Evolutionary conservation across 2,329 filamentous ascomycete species (phyloP).

Genomic region (Aureobasidium zeae): DNA sequence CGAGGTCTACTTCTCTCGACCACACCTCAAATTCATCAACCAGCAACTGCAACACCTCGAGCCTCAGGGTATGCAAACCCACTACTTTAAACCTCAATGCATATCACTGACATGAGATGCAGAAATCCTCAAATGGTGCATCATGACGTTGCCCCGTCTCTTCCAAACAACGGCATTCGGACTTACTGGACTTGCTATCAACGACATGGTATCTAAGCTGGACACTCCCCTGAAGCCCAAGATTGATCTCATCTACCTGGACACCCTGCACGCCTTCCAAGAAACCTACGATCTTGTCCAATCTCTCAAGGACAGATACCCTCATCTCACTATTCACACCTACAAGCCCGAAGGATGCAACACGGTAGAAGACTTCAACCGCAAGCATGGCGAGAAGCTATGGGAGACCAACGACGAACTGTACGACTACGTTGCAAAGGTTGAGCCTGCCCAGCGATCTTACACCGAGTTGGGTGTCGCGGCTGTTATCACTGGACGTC

Average conservation of each 20-base stretch:
- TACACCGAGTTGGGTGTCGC: conserved; percentile 80
- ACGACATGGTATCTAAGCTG: conserved; percentile 66
- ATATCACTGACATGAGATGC: conserved; percentile 22
- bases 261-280: conserved; percentile 45
- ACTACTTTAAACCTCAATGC: not conserved
- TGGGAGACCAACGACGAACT: conserved; percentile 81
- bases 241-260: conserved; percentile 45
- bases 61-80: conserved; percentile 51
- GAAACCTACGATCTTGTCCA: conserved; percentile 48
- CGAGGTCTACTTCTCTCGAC: conserved; percentile 73
- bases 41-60: conserved; percentile 77
- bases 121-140: conserved; percentile 88
- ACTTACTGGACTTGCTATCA: conserved; percentile 42
- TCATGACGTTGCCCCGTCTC: conserved; percentile 79
- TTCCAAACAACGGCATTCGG: conserved; percentile 49
- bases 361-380: conserved; percentile 67
- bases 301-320: conserved; percentile 65
- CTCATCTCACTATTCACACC: conserved; percentile 70
- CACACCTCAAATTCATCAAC: conserved; percentile 87
- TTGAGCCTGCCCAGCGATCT: conserved; percentile 87
- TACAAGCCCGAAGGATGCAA: conserved; percentile 76
- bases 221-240: conserved; percentile 48
- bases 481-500: conserved; percentile 84
- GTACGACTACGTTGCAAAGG: conserved; percentile 96
- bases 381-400: conserved; percentile 68